Percentiles rank a stretch among this genome's conserved stretches.
These are phyloP conservation scores for Copromyces sp. DNA, from an alignment of 495 filamentous ascomycete species.

Conservation along the genomic window DNA sequence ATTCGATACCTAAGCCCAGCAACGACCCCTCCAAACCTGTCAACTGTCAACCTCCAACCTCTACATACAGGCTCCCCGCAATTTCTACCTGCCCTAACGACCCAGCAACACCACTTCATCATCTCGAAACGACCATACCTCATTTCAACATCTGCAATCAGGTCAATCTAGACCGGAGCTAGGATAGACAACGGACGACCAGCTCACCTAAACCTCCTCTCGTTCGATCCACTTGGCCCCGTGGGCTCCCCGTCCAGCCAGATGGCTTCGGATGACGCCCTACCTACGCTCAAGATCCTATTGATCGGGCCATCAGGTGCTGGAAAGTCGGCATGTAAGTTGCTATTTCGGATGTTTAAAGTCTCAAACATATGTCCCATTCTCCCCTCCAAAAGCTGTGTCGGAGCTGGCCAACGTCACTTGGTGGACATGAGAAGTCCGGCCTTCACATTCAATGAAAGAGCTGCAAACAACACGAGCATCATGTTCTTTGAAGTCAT, in stretches of 20 bases:
- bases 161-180: neutral
- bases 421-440: neutral
- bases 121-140: neutral
- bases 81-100: neutral
- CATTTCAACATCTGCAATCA: neutral
- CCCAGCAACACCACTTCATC: neutral
- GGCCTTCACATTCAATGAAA: neutral
- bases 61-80: neutral
- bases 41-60: neutral
- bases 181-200: neutral
- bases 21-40: neutral
- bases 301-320: constrained; percentile 44
- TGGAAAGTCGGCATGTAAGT: constrained; percentile 45
- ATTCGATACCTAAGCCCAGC: neutral
- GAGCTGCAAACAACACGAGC: neutral
- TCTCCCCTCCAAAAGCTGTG: neutral
- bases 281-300: constrained; percentile 43
- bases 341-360: neutral
- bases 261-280: constrained; percentile 38
- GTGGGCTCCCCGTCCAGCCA: neutral
- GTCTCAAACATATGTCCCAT: neutral
- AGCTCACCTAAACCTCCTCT: neutral
- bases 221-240: neutral
- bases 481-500: neutral
- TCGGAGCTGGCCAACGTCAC: neutral